Evolutionary conservation across 352 stramenopile genomes (phyloP).

Genomic region (Globisporangium rhizosaccharum): DNA sequence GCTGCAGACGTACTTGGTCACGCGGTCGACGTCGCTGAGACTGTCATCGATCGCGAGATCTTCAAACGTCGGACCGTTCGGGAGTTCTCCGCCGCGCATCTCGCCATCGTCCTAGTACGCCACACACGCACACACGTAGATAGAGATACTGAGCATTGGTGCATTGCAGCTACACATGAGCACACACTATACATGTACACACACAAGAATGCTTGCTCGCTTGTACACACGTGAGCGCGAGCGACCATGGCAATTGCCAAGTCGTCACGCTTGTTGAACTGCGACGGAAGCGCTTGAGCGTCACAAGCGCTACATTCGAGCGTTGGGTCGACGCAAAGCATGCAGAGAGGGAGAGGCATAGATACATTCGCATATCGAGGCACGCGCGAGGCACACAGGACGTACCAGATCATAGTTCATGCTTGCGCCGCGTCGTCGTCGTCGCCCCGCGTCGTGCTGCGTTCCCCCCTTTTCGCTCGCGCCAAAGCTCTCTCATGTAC

Average conservation of each 20-base stretch:
- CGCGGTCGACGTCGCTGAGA: conserved; percentile 91
- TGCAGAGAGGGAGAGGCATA: neutral
- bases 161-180: neutral
- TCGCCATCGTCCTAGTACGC: conserved; percentile 17
- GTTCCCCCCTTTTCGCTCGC: no score
- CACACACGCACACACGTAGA: neutral
- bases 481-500: no score
- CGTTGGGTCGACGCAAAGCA: neutral
- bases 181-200: no score
- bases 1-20: conserved; percentile 94
- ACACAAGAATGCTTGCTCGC: neutral
- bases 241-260: no score
- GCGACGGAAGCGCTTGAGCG: no score
- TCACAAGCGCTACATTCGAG: neutral
- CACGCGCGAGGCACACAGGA: neutral
- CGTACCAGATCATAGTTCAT: conserved; percentile 13
- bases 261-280: no score
- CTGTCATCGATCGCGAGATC: conserved; percentile 98
- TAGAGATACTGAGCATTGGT: neutral
- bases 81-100: conserved; percentile 14
- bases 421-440: conserved; percentile 8
- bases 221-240: no score
- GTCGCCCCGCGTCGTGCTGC: neutral
- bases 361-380: neutral
- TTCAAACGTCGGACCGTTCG: conserved; percentile 92